Conservation (phyloP, 2,329 filamentous ascomycete genomes). For the Sporothrix dimorphospora region DNA sequence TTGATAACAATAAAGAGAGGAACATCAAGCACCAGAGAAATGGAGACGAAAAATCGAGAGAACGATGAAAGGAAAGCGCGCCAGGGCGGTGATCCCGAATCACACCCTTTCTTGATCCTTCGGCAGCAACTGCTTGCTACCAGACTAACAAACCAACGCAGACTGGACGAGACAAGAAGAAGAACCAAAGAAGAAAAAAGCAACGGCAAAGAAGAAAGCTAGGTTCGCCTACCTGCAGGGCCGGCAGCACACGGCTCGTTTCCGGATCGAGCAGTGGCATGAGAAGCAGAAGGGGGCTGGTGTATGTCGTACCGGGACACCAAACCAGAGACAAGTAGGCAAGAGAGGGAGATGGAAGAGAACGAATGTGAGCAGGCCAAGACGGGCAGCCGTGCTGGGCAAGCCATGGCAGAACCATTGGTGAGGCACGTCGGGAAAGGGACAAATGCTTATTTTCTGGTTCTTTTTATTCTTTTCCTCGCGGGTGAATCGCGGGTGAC, state of each 20-base stretch:
- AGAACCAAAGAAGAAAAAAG: neutral
- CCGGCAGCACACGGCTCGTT: conserved; percentile 1
- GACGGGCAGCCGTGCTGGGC: neutral
- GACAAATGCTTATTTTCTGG: neutral
- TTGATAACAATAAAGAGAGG: neutral
- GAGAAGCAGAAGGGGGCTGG: neutral
- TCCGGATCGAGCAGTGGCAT: conserved; percentile 3
- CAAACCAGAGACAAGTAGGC: neutral
- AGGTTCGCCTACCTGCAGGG: neutral
- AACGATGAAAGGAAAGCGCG: neutral
- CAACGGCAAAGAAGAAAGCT: neutral
- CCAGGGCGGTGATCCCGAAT: conserved; percentile 11
- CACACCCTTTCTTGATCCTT: conserved; percentile 9
- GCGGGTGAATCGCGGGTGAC: no score
- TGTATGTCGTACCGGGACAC: neutral
- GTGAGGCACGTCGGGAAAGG: neutral
- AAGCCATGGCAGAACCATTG: conserved; percentile 13
- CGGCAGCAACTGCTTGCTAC: neutral
- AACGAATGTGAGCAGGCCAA: neutral
- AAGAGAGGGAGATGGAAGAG: neutral
- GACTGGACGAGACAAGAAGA: neutral
- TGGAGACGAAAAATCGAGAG: neutral
- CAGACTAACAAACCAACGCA: neutral
- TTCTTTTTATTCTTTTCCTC: no score
- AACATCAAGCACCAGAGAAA: neutral